Evolutionary conservation across 1,284 basidiomycete genomes (phyloP), one percentile per base, ranked within the genome.

Genomic region (Tilletia setariae): DNA sequence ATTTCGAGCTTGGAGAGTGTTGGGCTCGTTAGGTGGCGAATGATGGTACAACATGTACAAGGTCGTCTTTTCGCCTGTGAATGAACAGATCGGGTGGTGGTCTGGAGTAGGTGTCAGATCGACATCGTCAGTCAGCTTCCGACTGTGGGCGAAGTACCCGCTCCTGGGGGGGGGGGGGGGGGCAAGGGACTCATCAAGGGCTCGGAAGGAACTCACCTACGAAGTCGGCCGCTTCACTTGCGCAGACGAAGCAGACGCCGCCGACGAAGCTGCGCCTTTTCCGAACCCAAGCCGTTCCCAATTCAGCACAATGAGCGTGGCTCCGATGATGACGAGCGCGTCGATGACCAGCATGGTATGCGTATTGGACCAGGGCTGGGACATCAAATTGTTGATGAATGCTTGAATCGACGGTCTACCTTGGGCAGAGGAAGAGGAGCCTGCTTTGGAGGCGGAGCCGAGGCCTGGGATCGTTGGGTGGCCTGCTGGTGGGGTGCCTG

Each of bases 401-500:
- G 8, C 28, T 32, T 35, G 56, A 11, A 61, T 11, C 2, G 56
- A 61, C 16, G 56, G 15, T 2, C 25, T 40, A 13, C 9, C n/a
- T 61, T 61, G 23, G n/a, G 11, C 19, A 2, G 56, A 61, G 56
- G 56, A 40, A 7, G 56, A 61, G 30, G 35, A 40, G 25, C 51
- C 25, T 6, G n/a, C n/a, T 21, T 21, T 25, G n/a, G 56, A 40
- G 56, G 1, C 2, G 56, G 56, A 61, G 35, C 35, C 35, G 28
- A 61, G 56, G 42, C 70, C 70, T 1, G 70, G 63, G 30, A 71
- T 71, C n/a, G 63, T 21, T 4, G 70, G 70, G 47, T 71, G 70
- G 21, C 70, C 70, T 28, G 43, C 68, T 28, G 70, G 70, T 30
- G 70, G 70, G 13, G 70, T 71, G 19, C 70, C 70, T 13, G 70